Conservation (phyloP, 1,284 basidiomycete species). For the Fomitiporia mediterranea region DNA sequence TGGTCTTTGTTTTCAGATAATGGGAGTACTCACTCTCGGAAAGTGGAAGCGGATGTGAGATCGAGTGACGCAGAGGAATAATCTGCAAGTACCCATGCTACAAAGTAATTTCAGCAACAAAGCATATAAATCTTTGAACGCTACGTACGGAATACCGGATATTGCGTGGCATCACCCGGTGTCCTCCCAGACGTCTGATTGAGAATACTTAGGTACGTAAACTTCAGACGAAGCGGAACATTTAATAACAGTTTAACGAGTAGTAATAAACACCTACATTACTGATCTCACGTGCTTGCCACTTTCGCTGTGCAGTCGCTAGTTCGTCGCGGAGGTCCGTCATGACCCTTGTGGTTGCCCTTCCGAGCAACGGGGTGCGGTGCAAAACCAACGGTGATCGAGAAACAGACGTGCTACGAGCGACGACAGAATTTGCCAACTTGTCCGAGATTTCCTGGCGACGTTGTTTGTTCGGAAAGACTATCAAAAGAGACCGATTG, state of each 20-base stretch:
- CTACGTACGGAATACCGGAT: conserved; percentile 85
- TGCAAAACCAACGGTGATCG: conserved; percentile 39
- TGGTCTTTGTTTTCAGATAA: not conserved
- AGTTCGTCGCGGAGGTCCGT: conserved; percentile 54
- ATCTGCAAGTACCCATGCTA: conserved; percentile 86
- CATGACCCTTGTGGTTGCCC: conserved; percentile 42
- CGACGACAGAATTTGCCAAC: conserved; percentile 45
- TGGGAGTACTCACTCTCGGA: conserved; percentile 65
- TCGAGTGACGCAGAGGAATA: conserved; percentile 77
- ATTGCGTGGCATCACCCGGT: conserved; percentile 91
- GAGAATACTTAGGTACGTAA: conserved; percentile 80
- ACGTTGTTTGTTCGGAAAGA: conserved; percentile 68
- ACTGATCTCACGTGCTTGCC: conserved; percentile 86
- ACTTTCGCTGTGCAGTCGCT: conserved; percentile 65
- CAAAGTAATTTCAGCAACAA: conserved; percentile 8
- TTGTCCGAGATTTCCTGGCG: conserved; percentile 62
- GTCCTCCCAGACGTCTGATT: conserved; percentile 91
- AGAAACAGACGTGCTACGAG: conserved; percentile 34
- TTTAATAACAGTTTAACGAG: conserved; percentile 6
- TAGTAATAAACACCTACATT: conserved; percentile 52
- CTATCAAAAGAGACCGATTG: conserved; percentile 75
- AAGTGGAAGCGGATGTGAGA: conserved; percentile 59
- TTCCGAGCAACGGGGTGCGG: conserved; percentile 53
- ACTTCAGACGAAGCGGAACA: conserved; percentile 41
- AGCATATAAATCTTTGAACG: not conserved